phyloP scores from a whole-genome alignment of 495 filamentous ascomycete species.

The Rostrohypoxylon terebratum region DNA sequence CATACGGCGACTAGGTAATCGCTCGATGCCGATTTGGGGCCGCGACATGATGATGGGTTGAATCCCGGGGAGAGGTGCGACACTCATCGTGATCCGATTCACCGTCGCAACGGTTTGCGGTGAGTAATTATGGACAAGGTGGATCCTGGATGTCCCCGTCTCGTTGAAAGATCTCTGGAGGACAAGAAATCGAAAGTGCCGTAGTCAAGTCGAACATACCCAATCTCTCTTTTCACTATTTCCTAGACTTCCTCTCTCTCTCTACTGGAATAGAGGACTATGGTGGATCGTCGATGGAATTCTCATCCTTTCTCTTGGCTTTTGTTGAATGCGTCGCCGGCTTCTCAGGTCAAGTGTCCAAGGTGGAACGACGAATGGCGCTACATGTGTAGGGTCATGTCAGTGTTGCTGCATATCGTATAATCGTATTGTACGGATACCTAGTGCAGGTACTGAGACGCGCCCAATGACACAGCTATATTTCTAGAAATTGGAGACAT shows the following conservation, averaged over 20 bases:
- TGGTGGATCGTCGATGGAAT: constrained; percentile 7
- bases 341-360: constrained; percentile 13
- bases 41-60: constrained; percentile 69
- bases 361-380: constrained; percentile 14
- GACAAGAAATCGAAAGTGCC: not conserved
- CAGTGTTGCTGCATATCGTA: constrained; percentile 28
- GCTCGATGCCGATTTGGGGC: constrained; percentile 86
- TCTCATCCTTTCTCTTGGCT: constrained; percentile 26
- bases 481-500: constrained; percentile 36
- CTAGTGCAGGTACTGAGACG: constrained; percentile 25
- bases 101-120: constrained; percentile 28
- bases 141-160: not conserved
- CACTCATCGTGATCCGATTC: constrained; percentile 46
- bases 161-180: constrained; percentile 7
- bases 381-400: constrained; percentile 25
- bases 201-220: constrained; percentile 6
- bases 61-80: constrained; percentile 46
- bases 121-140: constrained; percentile 9
- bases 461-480: constrained; percentile 33
- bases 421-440: constrained; percentile 23
- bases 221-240: constrained; percentile 12
- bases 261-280: constrained; percentile 32
- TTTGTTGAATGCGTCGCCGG: constrained; percentile 4
- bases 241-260: constrained; percentile 10
- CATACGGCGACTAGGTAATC: constrained; percentile 77